These are phyloP conservation scores for Colletotrichum gloeosporioides DNA, from an alignment of 2,329 filamentous ascomycete species.

Conservation along the genomic window DNA sequence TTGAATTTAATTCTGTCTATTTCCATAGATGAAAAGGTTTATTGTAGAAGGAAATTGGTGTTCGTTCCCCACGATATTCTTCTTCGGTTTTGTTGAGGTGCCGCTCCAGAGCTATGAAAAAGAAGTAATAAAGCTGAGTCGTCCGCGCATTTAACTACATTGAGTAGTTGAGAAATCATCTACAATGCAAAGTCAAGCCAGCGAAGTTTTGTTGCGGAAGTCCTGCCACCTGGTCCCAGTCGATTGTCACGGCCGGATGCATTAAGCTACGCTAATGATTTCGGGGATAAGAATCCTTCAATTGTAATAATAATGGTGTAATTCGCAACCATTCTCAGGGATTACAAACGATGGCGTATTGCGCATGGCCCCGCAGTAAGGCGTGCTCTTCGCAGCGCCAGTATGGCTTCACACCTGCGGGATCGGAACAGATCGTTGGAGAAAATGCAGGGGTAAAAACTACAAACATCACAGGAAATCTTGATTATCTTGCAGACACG, in stretches of 20 bases:
- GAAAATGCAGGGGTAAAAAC: background rate
- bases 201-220: background rate
- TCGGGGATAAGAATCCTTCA: background rate
- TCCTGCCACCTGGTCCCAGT: rapidly evolving
- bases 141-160: rapidly evolving
- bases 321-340: background rate
- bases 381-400: slow-evolving; percentile 10
- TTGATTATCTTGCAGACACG: background rate
- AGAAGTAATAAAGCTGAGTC: background rate
- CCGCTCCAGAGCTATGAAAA: background rate
- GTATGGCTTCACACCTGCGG: background rate
- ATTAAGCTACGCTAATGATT: rapidly evolving
- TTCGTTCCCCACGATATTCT: rapidly evolving
- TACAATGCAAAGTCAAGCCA: rapidly evolving
- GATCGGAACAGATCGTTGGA: background rate
- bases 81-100: background rate
- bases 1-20: background rate
- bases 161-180: background rate
- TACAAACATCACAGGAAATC: background rate
- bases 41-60: rapidly evolving
- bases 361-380: slow-evolving; percentile 23
- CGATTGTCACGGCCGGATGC: rapidly evolving
- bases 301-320: background rate
- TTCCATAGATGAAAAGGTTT: background rate
- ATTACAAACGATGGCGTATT: background rate